Evolutionary conservation across 2,329 filamentous ascomycete genomes (phyloP).

Genomic region (Dissoconium aciculare): DNA sequence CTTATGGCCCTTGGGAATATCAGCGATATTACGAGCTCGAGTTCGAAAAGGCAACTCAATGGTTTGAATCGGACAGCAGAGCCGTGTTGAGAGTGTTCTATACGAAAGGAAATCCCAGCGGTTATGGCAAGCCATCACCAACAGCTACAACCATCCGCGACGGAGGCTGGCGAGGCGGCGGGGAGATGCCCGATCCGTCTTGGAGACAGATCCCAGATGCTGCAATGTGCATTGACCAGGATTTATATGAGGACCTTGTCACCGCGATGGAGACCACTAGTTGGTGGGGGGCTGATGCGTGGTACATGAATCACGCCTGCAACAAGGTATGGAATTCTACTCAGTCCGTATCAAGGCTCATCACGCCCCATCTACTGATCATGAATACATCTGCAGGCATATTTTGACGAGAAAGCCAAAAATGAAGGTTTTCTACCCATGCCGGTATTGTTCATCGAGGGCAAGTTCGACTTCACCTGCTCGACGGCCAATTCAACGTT

Average conservation of each 20-base stretch:
- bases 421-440: slow-evolving; percentile 23
- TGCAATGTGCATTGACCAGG: slow-evolving; percentile 17
- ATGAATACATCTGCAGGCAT: too few relatives aligned
- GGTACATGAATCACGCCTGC: neutral
- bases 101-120: slow-evolving; percentile 13
- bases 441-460: slow-evolving; percentile 28
- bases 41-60: slow-evolving; percentile 13
- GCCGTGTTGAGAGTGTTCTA: slow-evolving; percentile 18
- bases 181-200: slow-evolving; percentile 13
- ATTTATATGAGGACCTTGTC: slow-evolving; percentile 17
- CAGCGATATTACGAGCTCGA: slow-evolving; percentile 20
- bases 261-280: slow-evolving; percentile 28
- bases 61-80: slow-evolving; percentile 11
- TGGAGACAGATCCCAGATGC: slow-evolving; percentile 22
- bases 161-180: slow-evolving; percentile 23
- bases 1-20: slow-evolving; percentile 26
- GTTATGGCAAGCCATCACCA: slow-evolving; percentile 16
- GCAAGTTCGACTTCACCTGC: slow-evolving; percentile 27
- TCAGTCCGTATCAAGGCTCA: too few relatives aligned
- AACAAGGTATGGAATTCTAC: slow-evolving; percentile 1
- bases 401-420: slow-evolving; percentile 25
- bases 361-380: too few relatives aligned
- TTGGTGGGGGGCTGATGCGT: slow-evolving; percentile 21
- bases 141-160: slow-evolving; percentile 12
- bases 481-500: slow-evolving; percentile 23